Conservation (phyloP, 805 yeast species). For the Kregervanrija pseudodelftensis region DNA sequence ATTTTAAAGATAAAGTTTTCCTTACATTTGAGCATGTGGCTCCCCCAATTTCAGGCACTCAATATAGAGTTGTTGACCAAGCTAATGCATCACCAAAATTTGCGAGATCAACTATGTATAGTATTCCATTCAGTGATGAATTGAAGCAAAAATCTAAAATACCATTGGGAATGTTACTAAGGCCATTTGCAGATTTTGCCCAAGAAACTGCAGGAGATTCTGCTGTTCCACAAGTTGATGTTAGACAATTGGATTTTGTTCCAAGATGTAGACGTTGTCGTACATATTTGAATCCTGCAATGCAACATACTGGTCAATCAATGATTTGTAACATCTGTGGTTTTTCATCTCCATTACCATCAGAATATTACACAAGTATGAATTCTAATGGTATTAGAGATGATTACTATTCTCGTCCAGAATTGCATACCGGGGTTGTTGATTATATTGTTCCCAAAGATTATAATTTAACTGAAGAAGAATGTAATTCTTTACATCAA, state of each 20-base stretch:
- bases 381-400: slow-evolving; percentile 55
- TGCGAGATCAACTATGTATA: slow-evolving; percentile 72
- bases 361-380: slow-evolving; percentile 56
- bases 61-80: slow-evolving; percentile 66
- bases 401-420: slow-evolving; percentile 64
- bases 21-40: slow-evolving; percentile 67
- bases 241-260: slow-evolving; percentile 52
- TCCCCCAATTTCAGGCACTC: slow-evolving; percentile 80
- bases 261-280: slow-evolving; percentile 91
- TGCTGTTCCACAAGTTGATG: slow-evolving; percentile 61
- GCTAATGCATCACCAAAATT: slow-evolving; percentile 79
- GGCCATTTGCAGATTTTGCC: slow-evolving; percentile 70
- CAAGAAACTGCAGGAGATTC: slow-evolving; percentile 37
- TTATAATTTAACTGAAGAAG: slow-evolving; percentile 43
- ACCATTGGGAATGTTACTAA: slow-evolving; percentile 74
- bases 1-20: slow-evolving; percentile 40
- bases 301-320: slow-evolving; percentile 55
- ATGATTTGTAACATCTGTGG: slow-evolving; percentile 86
- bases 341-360: slow-evolving; percentile 62
- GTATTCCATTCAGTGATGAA: slow-evolving; percentile 68
- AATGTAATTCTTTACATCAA: slow-evolving; percentile 10
- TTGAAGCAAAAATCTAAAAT: slow-evolving; percentile 62
- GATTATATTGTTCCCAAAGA: slow-evolving; percentile 74
- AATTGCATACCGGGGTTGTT: slow-evolving; percentile 73
- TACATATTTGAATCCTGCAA: slow-evolving; percentile 79